These are phyloP conservation scores for Adenanthera pavonina DNA, from an alignment of 306 rosid species.

Conservation along the genomic window DNA sequence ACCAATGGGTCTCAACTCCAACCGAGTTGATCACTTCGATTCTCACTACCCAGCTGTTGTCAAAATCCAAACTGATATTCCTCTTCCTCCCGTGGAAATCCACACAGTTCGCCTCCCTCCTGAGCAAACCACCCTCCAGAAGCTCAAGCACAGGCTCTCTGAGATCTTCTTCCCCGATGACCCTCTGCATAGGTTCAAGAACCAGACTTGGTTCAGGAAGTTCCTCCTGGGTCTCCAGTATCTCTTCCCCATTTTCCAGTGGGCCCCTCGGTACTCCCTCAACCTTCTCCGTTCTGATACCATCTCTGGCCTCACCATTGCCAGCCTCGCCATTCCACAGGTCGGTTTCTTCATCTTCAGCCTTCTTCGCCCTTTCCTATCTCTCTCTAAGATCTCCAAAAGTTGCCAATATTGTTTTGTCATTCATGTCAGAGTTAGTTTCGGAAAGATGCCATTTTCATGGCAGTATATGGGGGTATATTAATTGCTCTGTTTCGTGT, in stretches of 20 bases:
- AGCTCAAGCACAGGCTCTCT: slow-evolving; percentile 66
- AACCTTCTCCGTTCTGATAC: slow-evolving; percentile 68
- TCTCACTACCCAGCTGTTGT: slow-evolving; percentile 45
- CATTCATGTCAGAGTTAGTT: neutral
- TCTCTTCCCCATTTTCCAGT: slow-evolving; percentile 83
- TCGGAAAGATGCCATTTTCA: neutral
- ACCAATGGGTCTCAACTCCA: slow-evolving; percentile 68
- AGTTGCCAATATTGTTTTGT: neutral
- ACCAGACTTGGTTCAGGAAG: slow-evolving; percentile 59
- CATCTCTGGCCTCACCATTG: slow-evolving; percentile 95
- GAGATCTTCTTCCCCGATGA: slow-evolving; percentile 94
- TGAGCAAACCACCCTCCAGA: slow-evolving; percentile 59
- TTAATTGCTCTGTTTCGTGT: neutral
- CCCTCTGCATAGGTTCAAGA: slow-evolving; percentile 74
- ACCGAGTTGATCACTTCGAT: slow-evolving; percentile 67
- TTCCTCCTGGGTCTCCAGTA: slow-evolving; percentile 68
- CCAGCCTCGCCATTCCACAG: slow-evolving; percentile 97
- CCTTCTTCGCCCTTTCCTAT: neutral
- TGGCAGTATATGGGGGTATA: neutral
- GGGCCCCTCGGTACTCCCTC: slow-evolving; percentile 72
- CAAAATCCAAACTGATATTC: slow-evolving; percentile 51
- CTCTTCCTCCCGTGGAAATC: slow-evolving; percentile 56
- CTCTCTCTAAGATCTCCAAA: neutral
- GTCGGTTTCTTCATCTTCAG: slow-evolving; percentile 35
- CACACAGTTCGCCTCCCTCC: slow-evolving; percentile 79